Percentiles rank a stretch among this genome's conserved stretches.
Evolutionary conservation across 164 flowering plant species (phyloP).

Genomic region (Akebia trifoliata): DNA sequence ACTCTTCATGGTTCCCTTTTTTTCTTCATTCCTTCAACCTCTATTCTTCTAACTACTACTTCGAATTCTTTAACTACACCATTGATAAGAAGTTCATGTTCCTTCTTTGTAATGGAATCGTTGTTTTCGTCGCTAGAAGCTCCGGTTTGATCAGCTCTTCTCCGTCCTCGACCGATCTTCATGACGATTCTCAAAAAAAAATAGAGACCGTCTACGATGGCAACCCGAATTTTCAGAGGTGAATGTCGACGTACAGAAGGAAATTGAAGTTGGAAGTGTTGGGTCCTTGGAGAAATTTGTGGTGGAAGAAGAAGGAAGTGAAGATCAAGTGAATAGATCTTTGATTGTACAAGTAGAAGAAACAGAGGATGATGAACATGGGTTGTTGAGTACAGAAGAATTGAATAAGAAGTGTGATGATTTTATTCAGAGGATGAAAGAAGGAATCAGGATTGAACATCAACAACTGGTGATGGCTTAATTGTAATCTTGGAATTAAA

Average conservation of each 20-base stretch:
- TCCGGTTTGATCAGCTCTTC: slow-evolving; percentile 21
- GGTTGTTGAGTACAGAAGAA: slow-evolving; percentile 33
- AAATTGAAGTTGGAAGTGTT: too few species aligned
- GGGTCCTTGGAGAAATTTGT: too few species aligned
- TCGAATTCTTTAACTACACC: slow-evolving; percentile 24
- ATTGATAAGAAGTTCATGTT: slow-evolving; percentile 49
- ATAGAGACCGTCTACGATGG: not conserved
- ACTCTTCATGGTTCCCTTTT: slow-evolving; percentile 16
- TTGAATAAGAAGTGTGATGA: slow-evolving; percentile 51
- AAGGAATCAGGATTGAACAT: slow-evolving; percentile 37
- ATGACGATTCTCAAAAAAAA: not conserved
- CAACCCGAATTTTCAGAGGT: not conserved
- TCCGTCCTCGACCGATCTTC: not conserved
- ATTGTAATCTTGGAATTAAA: slow-evolving; percentile 2
- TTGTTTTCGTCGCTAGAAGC: slow-evolving; percentile 38
- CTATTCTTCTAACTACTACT: slow-evolving; percentile 18
- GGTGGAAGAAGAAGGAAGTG: slow-evolving; percentile 5
- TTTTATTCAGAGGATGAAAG: slow-evolving; percentile 49
- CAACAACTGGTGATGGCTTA: slow-evolving; percentile 19
- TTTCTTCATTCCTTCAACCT: slow-evolving; percentile 14
- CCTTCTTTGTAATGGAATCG: slow-evolving; percentile 54
- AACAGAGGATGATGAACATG: slow-evolving; percentile 21
- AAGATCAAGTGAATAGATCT: too few species aligned
- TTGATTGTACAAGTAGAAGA: too few species aligned
- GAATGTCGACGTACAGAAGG: too few species aligned